Evolutionary conservation across 2,329 filamentous ascomycete genomes (phyloP), one percentile per base, ranked within the genome.

Genomic region (Sporothrix schenckii): DNA sequence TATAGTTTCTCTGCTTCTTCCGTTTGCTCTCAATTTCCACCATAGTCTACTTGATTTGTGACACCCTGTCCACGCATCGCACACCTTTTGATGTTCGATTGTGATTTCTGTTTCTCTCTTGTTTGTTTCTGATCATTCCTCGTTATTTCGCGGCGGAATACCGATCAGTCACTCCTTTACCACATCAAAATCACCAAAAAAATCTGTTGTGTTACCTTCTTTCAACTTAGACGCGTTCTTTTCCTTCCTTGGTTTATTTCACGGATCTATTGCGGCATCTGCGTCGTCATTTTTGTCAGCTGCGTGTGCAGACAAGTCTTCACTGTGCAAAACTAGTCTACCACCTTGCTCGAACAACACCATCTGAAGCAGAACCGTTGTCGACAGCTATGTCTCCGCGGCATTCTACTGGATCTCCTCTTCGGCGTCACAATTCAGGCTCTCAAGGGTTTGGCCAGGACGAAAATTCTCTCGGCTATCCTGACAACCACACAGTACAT

Each of bases 391-490:
- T 84, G 82, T 82, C 82, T 76, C 76, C 77, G 71, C 76, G 74
- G 72, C 75, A 76, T 53, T 79, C 80, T 34, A 80, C 80, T 30
- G 82, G 81, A 60, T 84, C 83, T 66, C 82, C 83, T 21, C 77
- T 75, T 66, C 76, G 80, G 69, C 80, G 79, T 71, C 81, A 79
- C 39, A 71, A 77, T 39, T 76, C 76, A 11, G 74, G 75, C 21
- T 74, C 77, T 73, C 80, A 78, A 75, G 79, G 75, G 56, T 71
- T 73, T 50, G 74, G 75, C 7, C 76, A 77, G 71, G 78, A 81
- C 71, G 80, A 82, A 72, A 81, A 81, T 67, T 67, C 76, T 60
- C 16, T 44, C n/a, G 80, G 76, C 73, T 73, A 77, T 65, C 77
- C 79, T 54, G 81, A 81, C 71, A 81, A 83, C 69, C 77, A 77